Evolutionary conservation across 2,329 filamentous ascomycete genomes (phyloP), one percentile per base, ranked within the genome.

Genomic region (Microdochium trichocladiopsis): DNA sequence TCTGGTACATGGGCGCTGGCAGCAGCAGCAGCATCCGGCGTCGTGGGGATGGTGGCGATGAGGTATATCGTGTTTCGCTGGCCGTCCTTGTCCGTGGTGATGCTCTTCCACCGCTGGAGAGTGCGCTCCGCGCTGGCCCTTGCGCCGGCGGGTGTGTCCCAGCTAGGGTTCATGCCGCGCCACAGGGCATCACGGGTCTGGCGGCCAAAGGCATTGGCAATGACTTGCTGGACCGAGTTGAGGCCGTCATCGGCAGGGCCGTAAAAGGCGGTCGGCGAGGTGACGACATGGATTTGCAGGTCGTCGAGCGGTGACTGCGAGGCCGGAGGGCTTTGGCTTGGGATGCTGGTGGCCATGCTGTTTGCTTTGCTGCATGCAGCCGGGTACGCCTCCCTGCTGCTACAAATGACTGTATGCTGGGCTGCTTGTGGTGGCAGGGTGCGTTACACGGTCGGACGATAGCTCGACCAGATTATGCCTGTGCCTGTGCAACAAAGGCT

Each of bases 101-200:
- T 66, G 4, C 59, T 52, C 24, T 63, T 58, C 71, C 72, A 82
- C 23, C 74, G 71, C 33, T 70, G 56, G 2, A 66, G 61, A 54
- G 80, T 58, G 14, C 69, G 69, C 10, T 62, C 61, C 2, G 67
- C 68, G 24, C 67, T 70, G 1, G 58, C 58, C 0, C 59, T 59
- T 24, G 61, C 66, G 11, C 79, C 79, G 14, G 69, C 64, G 4
- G 72, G 65, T 0, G 74, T 79, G 33, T 82, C 72, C 79, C 79
- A 83, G 18, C 69, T 74, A 0, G 79, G 79, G 53, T 79, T 79
- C 65, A 77, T 69, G 54, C 67, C 64, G 1, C 66, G 69, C 75
- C 77, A 83, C 50, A 82, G 63, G 6, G 66, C 69, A 59, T 84
- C 80, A 25, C 64, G 63, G 12, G 67, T 67, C 58, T 83, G 80